These are phyloP conservation scores for Pseudohalonectria lignicola DNA, from an alignment of 2,329 filamentous ascomycete species.

Conservation along the genomic window DNA sequence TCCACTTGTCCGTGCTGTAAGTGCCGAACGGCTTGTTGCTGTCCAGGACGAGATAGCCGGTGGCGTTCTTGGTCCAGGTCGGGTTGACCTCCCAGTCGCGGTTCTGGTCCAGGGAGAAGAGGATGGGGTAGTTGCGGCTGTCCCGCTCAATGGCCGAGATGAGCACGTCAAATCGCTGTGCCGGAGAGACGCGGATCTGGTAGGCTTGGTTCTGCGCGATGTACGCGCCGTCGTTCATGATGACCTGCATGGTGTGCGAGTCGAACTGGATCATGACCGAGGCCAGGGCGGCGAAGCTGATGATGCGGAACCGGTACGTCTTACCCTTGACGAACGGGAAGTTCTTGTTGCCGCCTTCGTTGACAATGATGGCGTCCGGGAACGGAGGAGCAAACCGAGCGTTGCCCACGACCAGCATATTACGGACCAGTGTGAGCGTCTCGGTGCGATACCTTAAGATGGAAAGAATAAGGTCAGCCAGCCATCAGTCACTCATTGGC, in stretches of 20 bases:
- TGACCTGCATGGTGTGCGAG: slow-evolving; percentile 30
- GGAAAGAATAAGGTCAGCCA: neutral
- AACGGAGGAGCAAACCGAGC: slow-evolving; percentile 25
- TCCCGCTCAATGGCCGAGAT: slow-evolving; percentile 20
- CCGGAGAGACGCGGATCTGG: slow-evolving; percentile 28
- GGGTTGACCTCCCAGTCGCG: slow-evolving; percentile 24
- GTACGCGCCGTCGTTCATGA: slow-evolving; percentile 31
- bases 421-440: slow-evolving; percentile 21
- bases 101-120: slow-evolving; percentile 32
- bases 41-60: slow-evolving; percentile 30
- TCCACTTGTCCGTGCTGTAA: slow-evolving; percentile 21
- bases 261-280: slow-evolving; percentile 31
- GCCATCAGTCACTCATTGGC: neutral
- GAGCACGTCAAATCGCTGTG: slow-evolving; percentile 34
- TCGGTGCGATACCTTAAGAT: slow-evolving; percentile 28
- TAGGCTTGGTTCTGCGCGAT: slow-evolving; percentile 21
- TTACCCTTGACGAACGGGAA: slow-evolving; percentile 27
- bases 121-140: slow-evolving; percentile 28
- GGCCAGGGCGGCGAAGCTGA: slow-evolving; percentile 32
- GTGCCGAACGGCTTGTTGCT: slow-evolving; percentile 13
- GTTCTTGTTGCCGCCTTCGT: slow-evolving; percentile 26
- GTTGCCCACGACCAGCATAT: slow-evolving; percentile 29
- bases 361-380: slow-evolving; percentile 28
- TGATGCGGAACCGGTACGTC: slow-evolving; percentile 34
- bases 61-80: slow-evolving; percentile 26